Percentiles rank a stretch among this genome's conserved stretches.
These are phyloP conservation scores for Bacidia rubella DNA, from an alignment of 495 filamentous ascomycete genomes.

Conservation along the genomic window DNA sequence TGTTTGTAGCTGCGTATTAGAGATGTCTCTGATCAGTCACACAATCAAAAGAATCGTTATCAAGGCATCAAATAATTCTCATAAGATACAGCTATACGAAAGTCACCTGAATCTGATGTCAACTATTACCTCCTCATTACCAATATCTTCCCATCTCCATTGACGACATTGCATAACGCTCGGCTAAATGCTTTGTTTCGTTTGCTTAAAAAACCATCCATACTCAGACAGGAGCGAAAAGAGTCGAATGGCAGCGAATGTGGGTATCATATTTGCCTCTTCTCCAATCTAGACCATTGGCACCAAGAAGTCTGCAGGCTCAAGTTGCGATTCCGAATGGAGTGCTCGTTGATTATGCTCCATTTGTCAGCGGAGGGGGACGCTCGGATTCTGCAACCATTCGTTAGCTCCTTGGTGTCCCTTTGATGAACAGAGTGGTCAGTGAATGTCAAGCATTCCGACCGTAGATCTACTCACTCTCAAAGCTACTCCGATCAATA, in stretches of 20 bases:
- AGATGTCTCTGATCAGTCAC: too few relatives aligned
- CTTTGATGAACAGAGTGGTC: not conserved
- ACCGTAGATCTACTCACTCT: not conserved
- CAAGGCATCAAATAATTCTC: not conserved
- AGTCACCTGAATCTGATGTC: not conserved
- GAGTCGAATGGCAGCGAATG: not conserved
- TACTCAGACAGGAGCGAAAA: not conserved
- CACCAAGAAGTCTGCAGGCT: not conserved
- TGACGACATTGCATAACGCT: not conserved
- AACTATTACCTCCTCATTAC: not conserved
- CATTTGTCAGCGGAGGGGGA: constrained; percentile 1
- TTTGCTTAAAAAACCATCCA: not conserved
- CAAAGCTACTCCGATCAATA: constrained; percentile 15
- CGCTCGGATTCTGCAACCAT: not conserved
- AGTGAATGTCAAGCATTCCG: not conserved
- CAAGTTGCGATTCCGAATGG: not conserved
- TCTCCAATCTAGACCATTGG: not conserved
- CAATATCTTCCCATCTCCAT: not conserved
- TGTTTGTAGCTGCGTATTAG: too few relatives aligned
- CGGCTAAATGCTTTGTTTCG: not conserved
- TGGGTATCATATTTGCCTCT: not conserved
- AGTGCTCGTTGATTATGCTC: not conserved
- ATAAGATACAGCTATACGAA: not conserved
- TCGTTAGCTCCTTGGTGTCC: not conserved
- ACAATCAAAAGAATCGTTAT: too few relatives aligned